These are phyloP conservation scores for Catunica adiposa DNA, from an alignment of 2,329 filamentous ascomycete genomes.

Conservation along the genomic window DNA sequence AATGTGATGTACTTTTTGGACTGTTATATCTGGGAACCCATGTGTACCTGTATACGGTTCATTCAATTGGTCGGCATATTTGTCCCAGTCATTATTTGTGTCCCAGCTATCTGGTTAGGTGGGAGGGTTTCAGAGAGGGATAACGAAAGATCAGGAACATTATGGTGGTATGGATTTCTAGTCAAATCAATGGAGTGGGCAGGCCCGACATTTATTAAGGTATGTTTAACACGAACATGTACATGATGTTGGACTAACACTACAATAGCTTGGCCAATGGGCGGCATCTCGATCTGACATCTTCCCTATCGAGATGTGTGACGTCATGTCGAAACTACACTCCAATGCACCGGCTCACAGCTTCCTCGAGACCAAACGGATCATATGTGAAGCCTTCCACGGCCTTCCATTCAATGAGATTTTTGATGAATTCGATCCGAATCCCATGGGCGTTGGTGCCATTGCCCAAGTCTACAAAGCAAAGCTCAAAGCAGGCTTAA, in stretches of 20 bases:
- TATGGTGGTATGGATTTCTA: slow-evolving; percentile 91
- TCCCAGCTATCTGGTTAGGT: slow-evolving; percentile 73
- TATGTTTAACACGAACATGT: slow-evolving; percentile 22
- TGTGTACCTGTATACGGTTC: slow-evolving; percentile 78
- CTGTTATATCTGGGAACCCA: slow-evolving; percentile 60
- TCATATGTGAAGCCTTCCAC: slow-evolving; percentile 65
- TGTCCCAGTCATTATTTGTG: slow-evolving; percentile 66
- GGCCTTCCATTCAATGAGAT: slow-evolving; percentile 73
- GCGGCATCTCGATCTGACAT: slow-evolving; percentile 91
- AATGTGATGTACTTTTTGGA: slow-evolving; percentile 52
- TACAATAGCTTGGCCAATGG: slow-evolving; percentile 74
- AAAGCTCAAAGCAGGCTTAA: slow-evolving; percentile 64
- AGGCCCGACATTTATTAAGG: slow-evolving; percentile 94
- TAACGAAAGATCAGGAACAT: slow-evolving; percentile 60
- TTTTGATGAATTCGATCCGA: slow-evolving; percentile 87
- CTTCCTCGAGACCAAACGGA: slow-evolving; percentile 60
- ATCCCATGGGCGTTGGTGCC: slow-evolving; percentile 78
- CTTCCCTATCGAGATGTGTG: slow-evolving; percentile 83
- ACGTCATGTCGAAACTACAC: slow-evolving; percentile 84
- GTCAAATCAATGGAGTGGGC: slow-evolving; percentile 82
- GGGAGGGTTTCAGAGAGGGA: slow-evolving; percentile 43
- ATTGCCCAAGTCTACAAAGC: slow-evolving; percentile 98
- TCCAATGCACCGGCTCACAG: slow-evolving; percentile 90
- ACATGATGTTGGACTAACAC: background rate
- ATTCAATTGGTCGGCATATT: slow-evolving; percentile 77